Conservation (phyloP, 2,329 filamentous ascomycete genomes). For the Aspergillus novoparasiticus region DNA sequence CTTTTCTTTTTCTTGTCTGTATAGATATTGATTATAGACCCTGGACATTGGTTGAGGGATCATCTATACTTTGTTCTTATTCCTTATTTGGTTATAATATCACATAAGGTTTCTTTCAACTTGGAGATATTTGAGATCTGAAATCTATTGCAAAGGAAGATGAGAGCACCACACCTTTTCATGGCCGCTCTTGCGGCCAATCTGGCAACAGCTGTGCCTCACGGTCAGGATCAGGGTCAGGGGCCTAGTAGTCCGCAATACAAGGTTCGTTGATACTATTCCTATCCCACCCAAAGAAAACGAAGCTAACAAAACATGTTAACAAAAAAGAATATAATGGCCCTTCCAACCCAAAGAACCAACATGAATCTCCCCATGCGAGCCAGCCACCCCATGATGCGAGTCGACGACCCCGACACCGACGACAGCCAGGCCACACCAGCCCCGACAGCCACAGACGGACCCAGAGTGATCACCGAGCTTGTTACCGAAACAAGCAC, state of each 20-base stretch:
- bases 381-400: slow-evolving; percentile 3
- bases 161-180: background rate
- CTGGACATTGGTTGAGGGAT: no score
- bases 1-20: no score
- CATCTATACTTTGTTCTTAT: no score
- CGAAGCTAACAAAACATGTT: background rate
- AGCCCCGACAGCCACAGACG: background rate
- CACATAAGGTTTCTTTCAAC: no score
- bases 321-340: background rate
- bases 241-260: background rate
- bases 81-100: no score
- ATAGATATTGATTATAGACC: no score
- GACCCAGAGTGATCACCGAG: background rate
- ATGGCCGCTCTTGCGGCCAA: background rate
- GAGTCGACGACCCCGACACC: background rate
- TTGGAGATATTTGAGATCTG: no score
- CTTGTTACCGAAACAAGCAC: background rate
- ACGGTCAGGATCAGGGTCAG: no score
- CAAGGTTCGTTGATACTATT: background rate
- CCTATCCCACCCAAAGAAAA: background rate
- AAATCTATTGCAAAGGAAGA: background rate
- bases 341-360: background rate
- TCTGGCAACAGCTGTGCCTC: background rate
- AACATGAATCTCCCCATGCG: background rate
- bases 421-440: background rate